These are phyloP conservation scores for Fagus sylvatica DNA, from an alignment of 306 rosid species.

Conservation along the genomic window DNA sequence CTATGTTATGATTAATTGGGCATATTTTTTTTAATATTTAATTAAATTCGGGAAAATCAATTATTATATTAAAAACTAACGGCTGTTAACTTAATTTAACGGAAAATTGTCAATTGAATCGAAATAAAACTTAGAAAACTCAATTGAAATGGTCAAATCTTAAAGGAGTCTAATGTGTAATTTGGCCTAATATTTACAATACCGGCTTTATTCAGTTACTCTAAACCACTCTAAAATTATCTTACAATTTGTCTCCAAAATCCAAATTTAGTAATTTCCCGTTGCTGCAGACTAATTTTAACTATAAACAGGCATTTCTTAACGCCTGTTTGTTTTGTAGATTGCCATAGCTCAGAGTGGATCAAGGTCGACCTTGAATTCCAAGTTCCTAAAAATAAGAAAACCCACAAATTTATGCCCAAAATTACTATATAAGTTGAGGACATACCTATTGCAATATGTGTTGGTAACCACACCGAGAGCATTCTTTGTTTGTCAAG, in stretches of 20 bases:
- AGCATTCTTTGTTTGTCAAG: background rate
- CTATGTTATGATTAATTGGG: no score
- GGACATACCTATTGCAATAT: background rate
- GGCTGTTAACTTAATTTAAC: no score
- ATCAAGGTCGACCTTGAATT: background rate
- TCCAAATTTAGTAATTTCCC: background rate
- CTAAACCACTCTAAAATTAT: no score
- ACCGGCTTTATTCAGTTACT: no score
- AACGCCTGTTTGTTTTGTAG: background rate
- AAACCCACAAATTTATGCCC: background rate
- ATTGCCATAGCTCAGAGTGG: background rate
- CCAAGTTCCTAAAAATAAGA: background rate
- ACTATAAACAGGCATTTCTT: background rate
- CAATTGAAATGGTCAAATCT: no score
- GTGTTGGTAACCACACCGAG: background rate
- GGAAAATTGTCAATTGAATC: no score
- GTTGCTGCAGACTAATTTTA: background rate
- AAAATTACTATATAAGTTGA: background rate
- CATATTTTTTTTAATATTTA: no score
- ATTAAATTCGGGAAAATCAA: no score
- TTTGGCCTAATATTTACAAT: no score
- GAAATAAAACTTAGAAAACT: no score
- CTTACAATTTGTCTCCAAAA: background rate
- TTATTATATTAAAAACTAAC: no score
- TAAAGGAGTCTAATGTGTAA: no score